Evolutionary conservation across 2,329 filamentous ascomycete species (phyloP), one percentile per base, ranked within the genome.

Genomic region (Fusarium sp.): DNA sequence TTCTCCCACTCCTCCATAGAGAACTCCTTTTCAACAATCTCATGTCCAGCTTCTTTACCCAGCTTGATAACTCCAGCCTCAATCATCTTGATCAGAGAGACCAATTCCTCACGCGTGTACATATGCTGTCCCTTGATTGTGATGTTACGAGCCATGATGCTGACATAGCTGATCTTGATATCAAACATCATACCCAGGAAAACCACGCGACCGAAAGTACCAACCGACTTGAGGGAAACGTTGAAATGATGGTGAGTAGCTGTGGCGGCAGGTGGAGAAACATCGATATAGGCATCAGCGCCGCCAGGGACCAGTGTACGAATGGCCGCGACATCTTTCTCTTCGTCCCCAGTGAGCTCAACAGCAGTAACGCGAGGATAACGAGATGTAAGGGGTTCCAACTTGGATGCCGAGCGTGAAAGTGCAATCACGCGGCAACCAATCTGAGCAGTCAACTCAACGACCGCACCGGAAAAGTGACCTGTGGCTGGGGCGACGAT

Each of bases 401-500:
- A 20, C n/a, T 63, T 71, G 1, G 50, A 42, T 0, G 47, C 46
- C 2, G 59, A 63, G 3, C 70, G 57, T 0, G 68, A 67, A 20
- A 71, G 47, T 1, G 70, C 70, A 26, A 73, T 69, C 1, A 73
- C 70, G 6, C 44, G 48, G 5, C 65, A 71, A 3, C 70, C 70
- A 5, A 73, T 60, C 16, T 71, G 68, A 2, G 63, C 68, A 3
- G 59, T 68, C 1, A 69, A 0, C 12, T 73, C 70, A 2, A 58
- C 62, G 0, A 69, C 62, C 0, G 68, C 65, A 1, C 70, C 68
- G 0, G 70, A 73, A 16, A 68, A 73, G 9, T 73, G 65, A 0
- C 70, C 70, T 1, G 68, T 71, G 1, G 69, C 69, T 3, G 68
- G 65, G 1, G 68, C 69, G 2, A 58, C 65, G 18, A 71, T 61